Conservation (phyloP, 441 rosid genomes). For the Euphorbia schlechtendalii region DNA sequence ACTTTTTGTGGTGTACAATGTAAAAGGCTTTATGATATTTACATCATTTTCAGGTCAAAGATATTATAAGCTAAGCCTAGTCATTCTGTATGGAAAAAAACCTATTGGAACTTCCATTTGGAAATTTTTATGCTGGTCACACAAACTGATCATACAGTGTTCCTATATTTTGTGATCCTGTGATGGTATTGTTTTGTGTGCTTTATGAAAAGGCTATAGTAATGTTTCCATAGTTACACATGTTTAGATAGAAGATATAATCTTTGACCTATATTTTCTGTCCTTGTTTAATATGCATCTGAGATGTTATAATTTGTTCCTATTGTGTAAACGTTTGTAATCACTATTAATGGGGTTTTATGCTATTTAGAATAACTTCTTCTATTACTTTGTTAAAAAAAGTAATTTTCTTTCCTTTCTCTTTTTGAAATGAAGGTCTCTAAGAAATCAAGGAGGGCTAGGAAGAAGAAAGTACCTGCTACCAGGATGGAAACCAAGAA, state of each 20-base stretch:
- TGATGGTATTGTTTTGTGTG: neutral
- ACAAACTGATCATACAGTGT: neutral
- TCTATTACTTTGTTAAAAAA: conserved; percentile 7
- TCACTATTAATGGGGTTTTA: neutral
- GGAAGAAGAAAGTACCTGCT: conserved; percentile 40
- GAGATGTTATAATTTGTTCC: neutral
- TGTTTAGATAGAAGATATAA: neutral
- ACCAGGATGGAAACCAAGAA: conserved; percentile 38
- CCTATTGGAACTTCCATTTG: neutral
- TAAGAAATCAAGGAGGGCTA: conserved; percentile 66
- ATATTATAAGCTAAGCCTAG: no score
- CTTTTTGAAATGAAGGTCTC: conserved; percentile 58
- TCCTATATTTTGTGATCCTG: neutral
- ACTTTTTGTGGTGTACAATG: neutral
- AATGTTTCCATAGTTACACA: neutral
- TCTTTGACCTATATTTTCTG: neutral
- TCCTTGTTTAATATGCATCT: conserved; percentile 1
- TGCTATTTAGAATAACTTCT: neutral
- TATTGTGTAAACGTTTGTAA: neutral
- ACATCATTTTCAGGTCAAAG: neutral
- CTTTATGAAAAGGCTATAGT: no score
- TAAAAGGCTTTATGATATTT: neutral
- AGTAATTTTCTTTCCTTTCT: conserved; percentile 20
- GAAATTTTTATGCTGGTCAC: neutral
- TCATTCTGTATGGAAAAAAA: no score